Evolutionary conservation across 768 basidiomycete genomes (phyloP).

Genomic region (Tephrocybe sp.): DNA sequence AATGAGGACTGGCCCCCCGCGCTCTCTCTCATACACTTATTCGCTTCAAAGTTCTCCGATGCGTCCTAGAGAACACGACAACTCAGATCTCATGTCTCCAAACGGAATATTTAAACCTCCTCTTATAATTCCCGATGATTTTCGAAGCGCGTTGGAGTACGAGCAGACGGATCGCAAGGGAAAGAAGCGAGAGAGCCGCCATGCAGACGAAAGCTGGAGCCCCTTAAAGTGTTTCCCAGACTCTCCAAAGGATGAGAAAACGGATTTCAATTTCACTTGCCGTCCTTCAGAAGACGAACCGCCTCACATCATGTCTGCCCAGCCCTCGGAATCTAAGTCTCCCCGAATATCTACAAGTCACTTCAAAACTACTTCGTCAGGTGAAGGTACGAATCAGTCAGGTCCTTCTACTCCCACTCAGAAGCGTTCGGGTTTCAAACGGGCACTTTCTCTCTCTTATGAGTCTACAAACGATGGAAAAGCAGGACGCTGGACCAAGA

Average conservation of each 20-base stretch:
- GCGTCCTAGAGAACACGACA: slow-evolving; percentile 22
- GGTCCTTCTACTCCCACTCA: slow-evolving; percentile 5
- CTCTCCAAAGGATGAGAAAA: slow-evolving; percentile 45
- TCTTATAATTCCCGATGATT: slow-evolving; percentile 31
- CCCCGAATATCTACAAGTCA: background rate
- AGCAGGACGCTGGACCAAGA: slow-evolving; percentile 49
- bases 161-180: slow-evolving; percentile 52
- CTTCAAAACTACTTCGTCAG: slow-evolving; percentile 10
- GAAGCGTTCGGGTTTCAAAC: slow-evolving; percentile 19
- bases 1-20: slow-evolving; percentile 67
- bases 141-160: slow-evolving; percentile 63
- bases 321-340: slow-evolving; percentile 1
- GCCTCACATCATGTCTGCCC: background rate
- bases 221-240: slow-evolving; percentile 54
- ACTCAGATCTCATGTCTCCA: slow-evolving; percentile 20
- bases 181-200: slow-evolving; percentile 46
- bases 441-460: slow-evolving; percentile 33
- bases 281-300: background rate
- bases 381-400: slow-evolving; percentile 1
- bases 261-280: slow-evolving; percentile 26
- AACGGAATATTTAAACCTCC: slow-evolving; percentile 23
- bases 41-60: slow-evolving; percentile 43
- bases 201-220: slow-evolving; percentile 51
- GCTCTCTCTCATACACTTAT: slow-evolving; percentile 67
- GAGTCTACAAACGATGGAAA: slow-evolving; percentile 19